Conservation (phyloP, 2,329 filamentous ascomycete species). For the Akanthomyces muscarius region DNA sequence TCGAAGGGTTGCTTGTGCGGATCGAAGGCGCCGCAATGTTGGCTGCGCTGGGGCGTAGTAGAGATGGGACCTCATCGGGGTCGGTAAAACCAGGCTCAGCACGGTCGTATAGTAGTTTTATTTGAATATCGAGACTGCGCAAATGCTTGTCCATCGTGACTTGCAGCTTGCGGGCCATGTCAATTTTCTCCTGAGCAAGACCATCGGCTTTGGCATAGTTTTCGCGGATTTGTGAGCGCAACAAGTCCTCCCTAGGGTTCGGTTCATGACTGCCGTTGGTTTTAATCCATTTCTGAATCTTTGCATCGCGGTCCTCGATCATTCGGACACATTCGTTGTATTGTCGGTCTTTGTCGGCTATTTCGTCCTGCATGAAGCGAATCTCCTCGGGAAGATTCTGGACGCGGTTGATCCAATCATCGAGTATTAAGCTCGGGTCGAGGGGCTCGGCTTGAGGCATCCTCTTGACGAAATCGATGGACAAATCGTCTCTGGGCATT, state of each 20-base stretch:
- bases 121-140: conserved; percentile 58
- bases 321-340: conserved; percentile 65
- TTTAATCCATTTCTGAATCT: conserved; percentile 79
- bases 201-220: conserved; percentile 66
- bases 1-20: conserved; percentile 41
- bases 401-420: conserved; percentile 71
- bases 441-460: conserved; percentile 60
- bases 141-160: conserved; percentile 59
- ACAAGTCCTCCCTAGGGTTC: conserved; percentile 70
- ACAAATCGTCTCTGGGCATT: conserved; percentile 68
- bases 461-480: conserved; percentile 65
- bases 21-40: conserved; percentile 43
- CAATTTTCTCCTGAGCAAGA: conserved; percentile 71
- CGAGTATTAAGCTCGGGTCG: conserved; percentile 66
- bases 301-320: conserved; percentile 68
- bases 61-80: conserved; percentile 59
- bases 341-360: conserved; percentile 71
- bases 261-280: conserved; percentile 67
- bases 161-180: conserved; percentile 61
- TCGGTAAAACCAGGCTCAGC: conserved; percentile 59
- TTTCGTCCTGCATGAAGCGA: conserved; percentile 78
- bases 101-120: conserved; percentile 59
- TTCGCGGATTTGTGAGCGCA: conserved; percentile 62
- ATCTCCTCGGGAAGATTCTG: conserved; percentile 80
- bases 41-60: conserved; percentile 55